These are phyloP conservation scores for Serendipita sp. DNA, from an alignment of 768 basidiomycete species.

Conservation along the genomic window DNA sequence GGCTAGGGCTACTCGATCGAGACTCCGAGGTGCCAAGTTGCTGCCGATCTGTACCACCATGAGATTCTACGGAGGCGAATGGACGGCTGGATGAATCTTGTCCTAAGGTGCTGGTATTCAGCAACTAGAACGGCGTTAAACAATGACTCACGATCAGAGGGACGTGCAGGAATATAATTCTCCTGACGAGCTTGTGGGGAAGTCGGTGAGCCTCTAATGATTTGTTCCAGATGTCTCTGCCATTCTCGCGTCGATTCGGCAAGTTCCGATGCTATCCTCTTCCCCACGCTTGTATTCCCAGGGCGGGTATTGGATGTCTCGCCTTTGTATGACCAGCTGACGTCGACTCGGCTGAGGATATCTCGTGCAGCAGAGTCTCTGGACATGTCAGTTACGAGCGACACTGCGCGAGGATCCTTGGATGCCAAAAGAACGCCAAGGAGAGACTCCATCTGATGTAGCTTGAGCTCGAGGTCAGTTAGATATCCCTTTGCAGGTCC, in stretches of 20 bases:
- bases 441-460: constrained; percentile 83
- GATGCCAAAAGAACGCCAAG: constrained; percentile 66
- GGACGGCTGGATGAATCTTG: too few species aligned
- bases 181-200: too few species aligned
- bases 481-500: constrained; percentile 92
- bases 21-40: background rate
- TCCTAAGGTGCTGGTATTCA: too few species aligned
- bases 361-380: constrained; percentile 68
- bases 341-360: constrained; percentile 69
- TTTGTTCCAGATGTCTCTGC: background rate
- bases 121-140: too few species aligned
- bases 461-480: constrained; percentile 78
- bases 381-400: constrained; percentile 29
- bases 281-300: constrained; percentile 1
- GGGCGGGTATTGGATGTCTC: constrained; percentile 11
- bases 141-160: too few species aligned
- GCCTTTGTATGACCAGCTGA: constrained; percentile 33
- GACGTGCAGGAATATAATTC: too few species aligned
- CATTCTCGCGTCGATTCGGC: background rate
- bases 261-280: constrained; percentile 4
- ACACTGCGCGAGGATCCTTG: constrained; percentile 26
- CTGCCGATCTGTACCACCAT: too few species aligned
- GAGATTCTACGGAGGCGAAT: too few species aligned
- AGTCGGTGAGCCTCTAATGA: background rate
- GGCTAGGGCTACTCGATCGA: constrained; percentile 1